Evolutionary conservation across 2,329 filamentous ascomycete genomes (phyloP).

Genomic region (Nemania sp.): DNA sequence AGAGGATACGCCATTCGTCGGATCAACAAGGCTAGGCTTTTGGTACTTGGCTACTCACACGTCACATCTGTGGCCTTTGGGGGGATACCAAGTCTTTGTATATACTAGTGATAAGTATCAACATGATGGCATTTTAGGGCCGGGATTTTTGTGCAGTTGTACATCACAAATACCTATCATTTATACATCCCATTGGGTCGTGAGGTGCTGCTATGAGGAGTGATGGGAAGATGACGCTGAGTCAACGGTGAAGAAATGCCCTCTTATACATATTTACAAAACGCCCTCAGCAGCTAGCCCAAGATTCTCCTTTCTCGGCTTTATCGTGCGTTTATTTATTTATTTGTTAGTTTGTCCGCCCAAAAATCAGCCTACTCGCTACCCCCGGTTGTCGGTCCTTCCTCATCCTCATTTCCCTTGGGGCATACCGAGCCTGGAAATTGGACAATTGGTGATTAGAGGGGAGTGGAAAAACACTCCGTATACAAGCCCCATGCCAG

Average conservation of each 20-base stretch:
- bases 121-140: not conserved
- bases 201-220: not conserved
- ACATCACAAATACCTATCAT: not conserved
- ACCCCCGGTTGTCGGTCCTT: constrained; percentile 5
- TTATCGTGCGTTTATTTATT: constrained; percentile 5
- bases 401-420: constrained; percentile 14
- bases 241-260: constrained; percentile 46
- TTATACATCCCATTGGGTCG: not conserved
- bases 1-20: not conserved
- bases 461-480: constrained; percentile 14
- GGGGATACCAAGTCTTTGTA: not conserved
- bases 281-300: constrained; percentile 17
- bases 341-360: not conserved
- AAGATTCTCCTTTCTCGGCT: constrained; percentile 18
- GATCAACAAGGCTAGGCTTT: not conserved
- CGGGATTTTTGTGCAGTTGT: not conserved
- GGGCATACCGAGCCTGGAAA: not conserved
- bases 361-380: constrained; percentile 17
- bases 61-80: not conserved
- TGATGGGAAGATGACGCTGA: constrained; percentile 30
- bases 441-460: constrained; percentile 19
- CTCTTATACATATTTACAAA: constrained; percentile 52
- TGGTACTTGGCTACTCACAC: not conserved
- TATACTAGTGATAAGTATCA: not conserved
- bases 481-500: constrained; percentile 19